phyloP scores from a whole-genome alignment of 2,329 filamentous ascomycete genomes.

The Apiospora arundinis region DNA sequence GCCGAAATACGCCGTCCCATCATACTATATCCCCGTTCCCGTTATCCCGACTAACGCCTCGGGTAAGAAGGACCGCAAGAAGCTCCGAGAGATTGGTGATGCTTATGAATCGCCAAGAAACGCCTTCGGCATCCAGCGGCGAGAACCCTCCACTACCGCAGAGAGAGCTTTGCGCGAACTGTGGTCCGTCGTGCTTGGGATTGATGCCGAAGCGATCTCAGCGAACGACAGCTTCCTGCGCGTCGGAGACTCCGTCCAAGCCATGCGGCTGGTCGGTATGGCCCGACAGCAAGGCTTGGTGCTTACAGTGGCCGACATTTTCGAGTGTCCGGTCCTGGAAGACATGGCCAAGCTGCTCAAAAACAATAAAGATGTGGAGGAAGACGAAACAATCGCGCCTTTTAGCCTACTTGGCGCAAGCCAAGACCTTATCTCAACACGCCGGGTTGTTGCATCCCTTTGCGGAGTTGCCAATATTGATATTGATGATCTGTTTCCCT shows the following conservation, averaged over 20 bases:
- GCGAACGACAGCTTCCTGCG: slow-evolving; percentile 5
- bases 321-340: not conserved
- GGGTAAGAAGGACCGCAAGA: slow-evolving; percentile 18
- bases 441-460: slow-evolving; percentile 50
- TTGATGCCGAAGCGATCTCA: not conserved
- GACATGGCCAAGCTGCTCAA: not conserved
- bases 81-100: slow-evolving; percentile 11
- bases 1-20: slow-evolving; percentile 16
- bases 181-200: not conserved
- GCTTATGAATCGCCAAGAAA: not conserved
- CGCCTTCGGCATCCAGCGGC: not conserved
- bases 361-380: not conserved
- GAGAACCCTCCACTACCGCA: not conserved
- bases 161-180: slow-evolving; percentile 5
- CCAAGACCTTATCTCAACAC: slow-evolving; percentile 32
- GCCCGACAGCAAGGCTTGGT: slow-evolving; percentile 6
- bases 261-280: not conserved
- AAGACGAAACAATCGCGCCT: not conserved
- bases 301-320: not conserved
- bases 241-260: slow-evolving; percentile 12
- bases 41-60: slow-evolving; percentile 5
- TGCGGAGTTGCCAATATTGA: not conserved
- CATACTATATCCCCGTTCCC: slow-evolving; percentile 1
- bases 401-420: slow-evolving; percentile 34
- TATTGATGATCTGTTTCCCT: slow-evolving; percentile 20